Evolutionary conservation across 2,329 filamentous ascomycete genomes (phyloP).

Genomic region (Ceratocystis destructans): DNA sequence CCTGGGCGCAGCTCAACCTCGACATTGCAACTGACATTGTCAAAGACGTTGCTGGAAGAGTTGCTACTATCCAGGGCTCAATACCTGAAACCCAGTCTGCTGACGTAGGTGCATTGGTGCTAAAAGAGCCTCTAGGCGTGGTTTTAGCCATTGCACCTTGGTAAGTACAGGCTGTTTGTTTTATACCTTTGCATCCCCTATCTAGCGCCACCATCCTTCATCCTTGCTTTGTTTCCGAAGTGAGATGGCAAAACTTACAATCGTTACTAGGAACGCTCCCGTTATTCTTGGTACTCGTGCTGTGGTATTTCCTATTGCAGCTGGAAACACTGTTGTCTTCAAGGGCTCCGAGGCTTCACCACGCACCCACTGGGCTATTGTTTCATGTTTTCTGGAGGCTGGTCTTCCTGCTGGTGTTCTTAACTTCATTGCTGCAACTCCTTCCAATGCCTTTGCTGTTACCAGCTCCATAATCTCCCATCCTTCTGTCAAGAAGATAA

Average conservation of each 20-base stretch:
- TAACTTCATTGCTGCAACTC: slow-evolving; percentile 55
- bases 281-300: slow-evolving; percentile 41
- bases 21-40: slow-evolving; percentile 28
- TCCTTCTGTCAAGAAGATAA: slow-evolving; percentile 60
- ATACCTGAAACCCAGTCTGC: slow-evolving; percentile 27
- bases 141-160: slow-evolving; percentile 69
- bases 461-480: slow-evolving; percentile 55
- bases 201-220: neutral
- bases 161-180: slow-evolving; percentile 32
- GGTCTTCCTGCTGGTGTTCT: slow-evolving; percentile 63
- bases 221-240: neutral
- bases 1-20: slow-evolving; percentile 33
- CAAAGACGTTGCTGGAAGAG: slow-evolving; percentile 32
- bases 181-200: neutral
- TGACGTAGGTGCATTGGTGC: slow-evolving; percentile 42
- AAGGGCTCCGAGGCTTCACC: slow-evolving; percentile 60
- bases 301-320: slow-evolving; percentile 53
- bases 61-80: slow-evolving; percentile 29
- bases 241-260: neutral
- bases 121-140: slow-evolving; percentile 67
- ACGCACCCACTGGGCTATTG: slow-evolving; percentile 48
- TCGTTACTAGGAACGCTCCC: slow-evolving; percentile 38
- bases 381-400: slow-evolving; percentile 53
- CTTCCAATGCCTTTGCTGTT: slow-evolving; percentile 51
- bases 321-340: slow-evolving; percentile 62